These are phyloP conservation scores for Candolleomyces aberdarensis DNA, from an alignment of 768 basidiomycete species.

Conservation along the genomic window DNA sequence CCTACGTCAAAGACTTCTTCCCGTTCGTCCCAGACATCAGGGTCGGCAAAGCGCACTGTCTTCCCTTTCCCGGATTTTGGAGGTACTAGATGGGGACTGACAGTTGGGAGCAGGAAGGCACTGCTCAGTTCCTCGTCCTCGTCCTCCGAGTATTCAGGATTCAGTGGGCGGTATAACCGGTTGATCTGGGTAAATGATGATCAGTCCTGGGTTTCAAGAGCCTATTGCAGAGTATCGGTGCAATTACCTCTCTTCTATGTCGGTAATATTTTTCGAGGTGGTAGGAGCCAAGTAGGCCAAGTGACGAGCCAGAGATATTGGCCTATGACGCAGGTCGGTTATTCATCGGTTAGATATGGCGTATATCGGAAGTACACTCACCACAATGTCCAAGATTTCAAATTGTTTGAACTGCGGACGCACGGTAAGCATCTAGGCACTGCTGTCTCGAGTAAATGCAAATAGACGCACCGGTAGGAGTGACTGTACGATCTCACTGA, in stretches of 20 bases:
- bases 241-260: constrained; percentile 67
- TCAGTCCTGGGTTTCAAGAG: background rate
- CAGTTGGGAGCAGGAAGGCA: constrained; percentile 61
- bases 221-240: background rate
- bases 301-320: constrained; percentile 68
- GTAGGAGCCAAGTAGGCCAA: constrained; percentile 66
- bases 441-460: background rate
- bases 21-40: constrained; percentile 67
- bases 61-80: constrained; percentile 25
- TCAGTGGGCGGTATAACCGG: background rate
- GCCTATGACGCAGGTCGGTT: constrained; percentile 45
- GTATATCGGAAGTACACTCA: constrained; percentile 25
- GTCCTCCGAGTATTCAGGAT: constrained; percentile 6
- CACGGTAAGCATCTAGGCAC: background rate
- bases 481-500: constrained; percentile 82
- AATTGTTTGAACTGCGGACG: constrained; percentile 61
- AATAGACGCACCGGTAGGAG: constrained; percentile 56
- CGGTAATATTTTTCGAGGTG: constrained; percentile 75
- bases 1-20: constrained; percentile 75
- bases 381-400: constrained; percentile 68
- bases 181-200: background rate
- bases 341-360: background rate
- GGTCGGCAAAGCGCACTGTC: constrained; percentile 43
- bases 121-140: constrained; percentile 37
- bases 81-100: constrained; percentile 20